Percentiles rank a stretch among this genome's conserved stretches.
These are phyloP conservation scores for Conticribra weissflogii DNA, from an alignment of 108 stramenopile genomes.

Conservation along the genomic window DNA sequence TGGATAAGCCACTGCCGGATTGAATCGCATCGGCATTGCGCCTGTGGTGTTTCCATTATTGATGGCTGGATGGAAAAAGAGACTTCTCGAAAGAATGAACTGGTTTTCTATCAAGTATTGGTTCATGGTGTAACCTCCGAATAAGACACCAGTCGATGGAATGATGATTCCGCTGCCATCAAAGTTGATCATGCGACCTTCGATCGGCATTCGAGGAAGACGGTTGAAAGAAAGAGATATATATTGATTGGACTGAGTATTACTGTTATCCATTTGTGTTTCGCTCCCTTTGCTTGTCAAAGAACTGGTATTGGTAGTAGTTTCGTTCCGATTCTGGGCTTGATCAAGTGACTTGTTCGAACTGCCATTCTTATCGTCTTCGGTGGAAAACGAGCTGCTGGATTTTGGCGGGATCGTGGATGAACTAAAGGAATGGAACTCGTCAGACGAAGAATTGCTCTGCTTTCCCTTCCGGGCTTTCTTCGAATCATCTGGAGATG, in stretches of 20 bases:
- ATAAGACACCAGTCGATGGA: not conserved
- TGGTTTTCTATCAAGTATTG: not conserved
- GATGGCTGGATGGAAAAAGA: not conserved
- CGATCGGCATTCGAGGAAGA: not conserved
- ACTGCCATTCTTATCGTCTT: not conserved
- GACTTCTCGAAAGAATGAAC: not conserved
- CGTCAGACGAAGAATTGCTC: not conserved
- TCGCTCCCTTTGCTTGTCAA: not conserved
- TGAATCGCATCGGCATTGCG: not conserved
- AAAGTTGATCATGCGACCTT: constrained; percentile 1
- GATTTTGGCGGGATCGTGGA: not conserved
- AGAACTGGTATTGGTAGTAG: not conserved
- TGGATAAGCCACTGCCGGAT: not conserved
- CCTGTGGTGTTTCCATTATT: not conserved
- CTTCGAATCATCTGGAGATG: not conserved
- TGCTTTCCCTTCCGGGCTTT: too few relatives aligned
- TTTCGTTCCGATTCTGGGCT: not conserved
- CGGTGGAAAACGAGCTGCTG: not conserved
- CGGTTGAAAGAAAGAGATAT: not conserved
- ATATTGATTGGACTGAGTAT: not conserved
- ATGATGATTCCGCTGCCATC: not conserved
- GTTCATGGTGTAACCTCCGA: not conserved
- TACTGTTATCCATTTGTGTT: not conserved
- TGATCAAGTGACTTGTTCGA: not conserved
- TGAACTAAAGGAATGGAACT: not conserved